Percentiles rank a stretch among this genome's conserved stretches.
Conservation (phyloP, 495 filamentous ascomycete genomes). For the Neurospora discreta region DNA sequence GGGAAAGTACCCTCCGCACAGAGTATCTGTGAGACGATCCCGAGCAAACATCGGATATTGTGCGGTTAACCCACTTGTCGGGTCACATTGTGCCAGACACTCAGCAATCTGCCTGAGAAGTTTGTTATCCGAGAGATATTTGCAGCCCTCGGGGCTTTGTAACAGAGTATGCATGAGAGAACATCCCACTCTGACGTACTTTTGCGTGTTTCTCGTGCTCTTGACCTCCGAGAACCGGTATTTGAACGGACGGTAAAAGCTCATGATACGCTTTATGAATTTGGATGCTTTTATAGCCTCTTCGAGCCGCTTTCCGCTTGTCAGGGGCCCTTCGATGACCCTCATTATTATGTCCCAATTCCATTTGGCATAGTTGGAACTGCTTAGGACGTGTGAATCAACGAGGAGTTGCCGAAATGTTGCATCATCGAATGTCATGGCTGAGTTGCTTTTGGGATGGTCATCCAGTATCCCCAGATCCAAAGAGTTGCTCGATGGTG, state of each 20-base stretch:
- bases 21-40: slow-evolving; percentile 68
- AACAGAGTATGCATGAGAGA: slow-evolving; percentile 76
- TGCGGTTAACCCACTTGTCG: slow-evolving; percentile 81
- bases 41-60: slow-evolving; percentile 77
- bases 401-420: slow-evolving; percentile 76
- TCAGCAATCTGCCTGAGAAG: slow-evolving; percentile 86
- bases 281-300: slow-evolving; percentile 92
- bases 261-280: slow-evolving; percentile 87
- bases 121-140: slow-evolving; percentile 84
- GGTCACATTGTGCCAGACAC: slow-evolving; percentile 86
- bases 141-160: slow-evolving; percentile 70
- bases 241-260: slow-evolving; percentile 95
- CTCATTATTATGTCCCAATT: slow-evolving; percentile 87
- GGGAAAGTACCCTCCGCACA: slow-evolving; percentile 87
- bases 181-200: slow-evolving; percentile 84
- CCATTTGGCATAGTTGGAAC: slow-evolving; percentile 86
- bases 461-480: slow-evolving; percentile 42
- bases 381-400: slow-evolving; percentile 77
- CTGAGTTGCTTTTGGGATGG: slow-evolving; percentile 58
- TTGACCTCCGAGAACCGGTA: slow-evolving; percentile 79
- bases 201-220: slow-evolving; percentile 85
- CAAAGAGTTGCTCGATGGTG: slow-evolving; percentile 26
- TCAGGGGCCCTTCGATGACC: slow-evolving; percentile 85
- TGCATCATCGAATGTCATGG: slow-evolving; percentile 71
- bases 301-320: slow-evolving; percentile 83